These are phyloP conservation scores for Lumnitzera littorea DNA, from an alignment of 345 rosid genomes.

Conservation along the genomic window DNA sequence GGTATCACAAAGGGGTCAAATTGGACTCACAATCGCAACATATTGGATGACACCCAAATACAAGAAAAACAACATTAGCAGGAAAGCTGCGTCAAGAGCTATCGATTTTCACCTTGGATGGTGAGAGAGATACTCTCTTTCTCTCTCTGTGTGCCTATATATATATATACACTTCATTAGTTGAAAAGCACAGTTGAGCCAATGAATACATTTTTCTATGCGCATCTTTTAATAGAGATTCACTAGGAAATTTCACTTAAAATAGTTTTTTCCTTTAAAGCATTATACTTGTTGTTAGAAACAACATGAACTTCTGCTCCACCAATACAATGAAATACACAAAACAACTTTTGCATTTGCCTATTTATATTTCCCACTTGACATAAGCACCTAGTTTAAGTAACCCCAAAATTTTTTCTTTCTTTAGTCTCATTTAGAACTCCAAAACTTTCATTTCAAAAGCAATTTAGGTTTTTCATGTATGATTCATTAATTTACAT, in stretches of 20 bases:
- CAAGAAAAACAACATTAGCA: neutral
- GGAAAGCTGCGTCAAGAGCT: conserved; percentile 16
- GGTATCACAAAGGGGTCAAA: conserved; percentile 12
- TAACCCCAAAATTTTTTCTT: no score
- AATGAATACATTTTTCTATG: neutral
- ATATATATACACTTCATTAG: neutral
- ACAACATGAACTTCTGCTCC: no score
- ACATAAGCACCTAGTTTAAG: no score
- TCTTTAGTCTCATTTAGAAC: no score
- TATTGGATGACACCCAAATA: conserved; percentile 22
- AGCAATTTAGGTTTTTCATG: no score
- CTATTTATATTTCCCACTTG: no score
- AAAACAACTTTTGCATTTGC: no score
- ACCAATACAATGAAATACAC: neutral
- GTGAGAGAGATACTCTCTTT: conserved; percentile 10
- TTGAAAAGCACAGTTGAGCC: neutral
- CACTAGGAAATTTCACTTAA: neutral
- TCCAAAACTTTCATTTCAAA: no score
- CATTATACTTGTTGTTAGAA: neutral
- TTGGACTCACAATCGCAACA: conserved; percentile 16
- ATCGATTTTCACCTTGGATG: conserved; percentile 26
- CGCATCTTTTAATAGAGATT: no score
- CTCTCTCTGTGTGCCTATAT: neutral
- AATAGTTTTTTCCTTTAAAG: neutral
- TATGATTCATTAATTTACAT: no score